Base-by-base conservation (phyloP, 306 rosid genomes). In the Dryas drummondii region DNA sequence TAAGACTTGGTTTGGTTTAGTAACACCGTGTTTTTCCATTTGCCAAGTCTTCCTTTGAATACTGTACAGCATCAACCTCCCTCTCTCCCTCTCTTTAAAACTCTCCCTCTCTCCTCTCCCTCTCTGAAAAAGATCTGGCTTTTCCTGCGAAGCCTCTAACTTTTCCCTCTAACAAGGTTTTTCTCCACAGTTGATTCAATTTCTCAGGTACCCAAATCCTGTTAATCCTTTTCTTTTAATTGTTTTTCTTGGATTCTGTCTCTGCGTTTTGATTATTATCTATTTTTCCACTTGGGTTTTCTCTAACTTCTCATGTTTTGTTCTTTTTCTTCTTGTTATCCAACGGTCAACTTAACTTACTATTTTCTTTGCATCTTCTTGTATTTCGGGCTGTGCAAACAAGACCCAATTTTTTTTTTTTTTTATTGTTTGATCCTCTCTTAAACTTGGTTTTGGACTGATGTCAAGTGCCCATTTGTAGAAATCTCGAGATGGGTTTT, bases 151-250 rank as follows among this genome's bases (percentile, higher is more conserved):
- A 67, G 53, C 65, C 46, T 78, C 47, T 2, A 14, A 19, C 76
- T 57, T 3, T 52, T 64, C 68, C 68, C 73, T 77, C 11, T 49
- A 58, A 17, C 75, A 27, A 22, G 56, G 45, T 60, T 71, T 75
- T 71, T 32, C 37, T 32, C 37, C 37, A 27, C 66, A 4, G 58
- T 82, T 17, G 6, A 53, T 40, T 63, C 68, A 45, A 54, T 65
- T 60, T 77, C 71, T 55, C 86, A 76, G 97, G 97, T 92, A 81
- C 80, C 79, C 51, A 59, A 56, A 53, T 81, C 57, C 54, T 13
- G 52, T 42, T 71, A 56, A 53, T 81, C 52, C 54, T 13, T 57
- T 42, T 71, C 27, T n/a, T 63, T 57, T 66, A 17, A 61, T 79
- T 26, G 41, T 81, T 74, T 59, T 56, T 17, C 59, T 22, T 81